A percentile compares a stretch with the other conserved stretches of the same genome.
These are phyloP conservation scores for Termitomyces heimii DNA, from an alignment of 768 basidiomycete genomes.

Conservation along the genomic window DNA sequence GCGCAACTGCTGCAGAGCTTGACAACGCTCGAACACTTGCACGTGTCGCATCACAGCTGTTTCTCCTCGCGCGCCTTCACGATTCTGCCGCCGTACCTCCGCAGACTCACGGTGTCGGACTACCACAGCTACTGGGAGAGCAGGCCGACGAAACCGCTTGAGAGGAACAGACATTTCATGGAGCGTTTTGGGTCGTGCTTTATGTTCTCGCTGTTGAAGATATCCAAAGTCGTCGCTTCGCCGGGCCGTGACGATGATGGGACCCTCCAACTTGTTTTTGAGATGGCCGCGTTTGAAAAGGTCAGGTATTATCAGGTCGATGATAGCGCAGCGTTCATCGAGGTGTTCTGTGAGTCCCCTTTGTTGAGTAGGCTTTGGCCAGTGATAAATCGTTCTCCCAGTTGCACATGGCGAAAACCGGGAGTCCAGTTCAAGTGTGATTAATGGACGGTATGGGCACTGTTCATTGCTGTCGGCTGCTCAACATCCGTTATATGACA, in stretches of 20 bases:
- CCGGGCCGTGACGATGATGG: constrained; percentile 1
- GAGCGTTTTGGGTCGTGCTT: not conserved
- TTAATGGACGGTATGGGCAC: not conserved
- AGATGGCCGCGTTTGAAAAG: constrained; percentile 5
- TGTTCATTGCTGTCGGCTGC: too few relatives aligned
- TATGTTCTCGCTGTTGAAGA: not conserved
- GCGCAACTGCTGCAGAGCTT: constrained; percentile 17
- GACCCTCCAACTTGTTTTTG: not conserved
- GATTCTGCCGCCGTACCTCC: constrained; percentile 16
- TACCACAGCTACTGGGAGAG: constrained; percentile 17
- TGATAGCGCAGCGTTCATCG: constrained; percentile 8
- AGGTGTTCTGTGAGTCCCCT: constrained; percentile 11
- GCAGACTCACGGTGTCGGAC: constrained; percentile 14
- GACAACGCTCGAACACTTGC: constrained; percentile 17
- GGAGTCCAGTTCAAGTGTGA: not conserved
- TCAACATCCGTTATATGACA: not conserved
- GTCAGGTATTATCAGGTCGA: constrained; percentile 3
- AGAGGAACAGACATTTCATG: constrained; percentile 5
- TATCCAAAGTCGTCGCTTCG: constrained; percentile 2
- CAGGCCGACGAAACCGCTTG: not conserved
- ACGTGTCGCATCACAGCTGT: constrained; percentile 21
- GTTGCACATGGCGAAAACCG: not conserved
- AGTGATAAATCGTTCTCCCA: not conserved
- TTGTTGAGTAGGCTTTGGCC: not conserved
- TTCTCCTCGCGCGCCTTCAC: constrained; percentile 18